Evolutionary conservation across 2,329 filamentous ascomycete genomes (phyloP).

Genomic region (Stachybotrys echinatus): DNA sequence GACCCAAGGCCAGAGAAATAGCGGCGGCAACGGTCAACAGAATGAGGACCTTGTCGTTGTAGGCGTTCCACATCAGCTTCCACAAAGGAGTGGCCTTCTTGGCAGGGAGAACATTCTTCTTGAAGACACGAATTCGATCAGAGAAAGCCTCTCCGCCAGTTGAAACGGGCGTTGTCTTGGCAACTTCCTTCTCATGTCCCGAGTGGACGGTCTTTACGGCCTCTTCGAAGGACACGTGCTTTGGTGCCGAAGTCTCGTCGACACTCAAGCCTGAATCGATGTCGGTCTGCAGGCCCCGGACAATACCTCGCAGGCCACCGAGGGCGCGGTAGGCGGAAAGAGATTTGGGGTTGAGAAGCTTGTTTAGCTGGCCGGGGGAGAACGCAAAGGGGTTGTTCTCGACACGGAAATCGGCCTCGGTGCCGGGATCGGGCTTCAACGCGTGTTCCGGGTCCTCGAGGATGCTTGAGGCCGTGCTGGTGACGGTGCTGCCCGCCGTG

Average conservation of each 20-base stretch:
- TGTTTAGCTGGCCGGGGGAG: slow-evolving; percentile 71
- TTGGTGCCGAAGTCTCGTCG: slow-evolving; percentile 62
- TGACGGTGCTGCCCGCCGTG: slow-evolving; percentile 8
- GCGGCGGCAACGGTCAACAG: slow-evolving; percentile 63
- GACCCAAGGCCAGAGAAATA: slow-evolving; percentile 62
- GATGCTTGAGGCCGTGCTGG: slow-evolving; percentile 10
- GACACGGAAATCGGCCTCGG: slow-evolving; percentile 65
- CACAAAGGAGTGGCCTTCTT: slow-evolving; percentile 59
- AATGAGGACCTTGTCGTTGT: slow-evolving; percentile 70
- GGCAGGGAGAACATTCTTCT: slow-evolving; percentile 56
- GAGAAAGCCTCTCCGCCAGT: slow-evolving; percentile 15
- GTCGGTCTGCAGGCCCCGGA: slow-evolving; percentile 69
- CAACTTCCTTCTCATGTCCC: background rate
- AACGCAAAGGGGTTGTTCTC: slow-evolving; percentile 78
- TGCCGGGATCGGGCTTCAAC: slow-evolving; percentile 63
- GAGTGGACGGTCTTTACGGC: slow-evolving; percentile 26
- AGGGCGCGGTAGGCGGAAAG: slow-evolving; percentile 71
- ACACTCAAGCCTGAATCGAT: slow-evolving; percentile 64
- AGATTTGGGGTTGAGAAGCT: slow-evolving; percentile 81
- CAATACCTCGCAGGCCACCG: slow-evolving; percentile 68
- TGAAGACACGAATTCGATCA: slow-evolving; percentile 54
- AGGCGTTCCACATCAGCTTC: slow-evolving; percentile 62
- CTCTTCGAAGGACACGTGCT: slow-evolving; percentile 63
- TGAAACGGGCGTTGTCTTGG: background rate
- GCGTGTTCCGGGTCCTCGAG: slow-evolving; percentile 42